A percentile compares a stretch with the other conserved stretches of the same genome.
These are phyloP conservation scores for Halophytophthora batemanensis DNA, from an alignment of 352 stramenopile species.

Conservation along the genomic window DNA sequence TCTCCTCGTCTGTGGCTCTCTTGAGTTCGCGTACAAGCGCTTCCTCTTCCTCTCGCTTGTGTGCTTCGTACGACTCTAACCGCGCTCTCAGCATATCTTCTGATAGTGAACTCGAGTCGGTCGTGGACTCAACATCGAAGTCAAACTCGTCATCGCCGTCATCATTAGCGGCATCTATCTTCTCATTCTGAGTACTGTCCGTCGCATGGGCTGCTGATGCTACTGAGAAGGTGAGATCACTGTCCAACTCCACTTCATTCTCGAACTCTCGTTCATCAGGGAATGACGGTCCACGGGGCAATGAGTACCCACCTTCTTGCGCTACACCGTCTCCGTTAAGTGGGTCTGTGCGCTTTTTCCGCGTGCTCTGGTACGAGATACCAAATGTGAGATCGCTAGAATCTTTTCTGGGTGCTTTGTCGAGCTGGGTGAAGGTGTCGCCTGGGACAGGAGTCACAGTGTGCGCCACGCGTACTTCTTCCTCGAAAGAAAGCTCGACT, in stretches of 20 bases:
- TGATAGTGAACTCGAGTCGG: conserved; percentile 9
- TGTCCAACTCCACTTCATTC: conserved; percentile 28
- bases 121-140: conserved; percentile 12
- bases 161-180: neutral
- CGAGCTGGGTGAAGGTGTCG: conserved; percentile 16
- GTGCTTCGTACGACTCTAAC: conserved; percentile 18
- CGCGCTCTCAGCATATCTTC: conserved; percentile 18
- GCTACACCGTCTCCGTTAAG: neutral
- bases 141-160: conserved; percentile 43
- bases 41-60: conserved; percentile 34
- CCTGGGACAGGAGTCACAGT: conserved; percentile 21
- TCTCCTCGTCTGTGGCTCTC: conserved; percentile 37
- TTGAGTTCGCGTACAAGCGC: conserved; percentile 41
- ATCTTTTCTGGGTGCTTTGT: conserved; percentile 14
- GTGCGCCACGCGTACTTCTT: conserved; percentile 33
- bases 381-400: conserved; percentile 36
- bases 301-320: conserved; percentile 18
- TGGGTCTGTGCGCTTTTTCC: conserved; percentile 20
- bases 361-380: conserved; percentile 54
- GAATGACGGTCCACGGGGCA: conserved; percentile 38
- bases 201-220: conserved; percentile 4
- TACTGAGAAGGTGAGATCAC: conserved; percentile 37
- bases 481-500: conserved; percentile 19
- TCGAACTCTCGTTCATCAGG: conserved; percentile 52
- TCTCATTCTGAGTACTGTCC: neutral